Evolutionary conservation across 179 eudicot genomes (phyloP).

Genomic region (Carnegiea gigantea): DNA sequence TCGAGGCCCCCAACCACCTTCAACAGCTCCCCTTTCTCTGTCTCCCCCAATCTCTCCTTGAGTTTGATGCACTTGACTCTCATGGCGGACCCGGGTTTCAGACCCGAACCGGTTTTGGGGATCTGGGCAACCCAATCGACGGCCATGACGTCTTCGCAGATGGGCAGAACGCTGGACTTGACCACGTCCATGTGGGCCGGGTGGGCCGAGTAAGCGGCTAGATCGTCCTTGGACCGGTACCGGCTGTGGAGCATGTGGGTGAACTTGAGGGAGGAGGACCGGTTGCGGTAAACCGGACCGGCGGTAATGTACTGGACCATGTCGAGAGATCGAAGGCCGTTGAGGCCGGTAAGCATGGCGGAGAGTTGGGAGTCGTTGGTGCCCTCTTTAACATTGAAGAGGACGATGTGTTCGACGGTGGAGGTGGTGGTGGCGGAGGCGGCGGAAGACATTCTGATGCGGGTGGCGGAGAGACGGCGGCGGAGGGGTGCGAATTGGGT

Average conservation of each 20-base stretch:
- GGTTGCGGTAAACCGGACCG: slow-evolving; percentile 47
- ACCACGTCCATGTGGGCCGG: slow-evolving; percentile 62
- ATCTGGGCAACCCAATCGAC: slow-evolving; percentile 62
- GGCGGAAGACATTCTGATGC: slow-evolving; percentile 23
- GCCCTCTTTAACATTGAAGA: slow-evolving; percentile 60
- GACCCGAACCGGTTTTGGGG: slow-evolving; percentile 25
- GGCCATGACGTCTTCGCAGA: slow-evolving; percentile 73
- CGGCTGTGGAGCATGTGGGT: slow-evolving; percentile 80
- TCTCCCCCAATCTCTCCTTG: slow-evolving; percentile 63
- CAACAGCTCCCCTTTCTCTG: slow-evolving; percentile 44
- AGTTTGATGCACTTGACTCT: slow-evolving; percentile 60
- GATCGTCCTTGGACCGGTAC: slow-evolving; percentile 55
- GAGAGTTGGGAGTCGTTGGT: slow-evolving; percentile 43
- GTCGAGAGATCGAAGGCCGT: slow-evolving; percentile 48
- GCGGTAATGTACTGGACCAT: slow-evolving; percentile 54
- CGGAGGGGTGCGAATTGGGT: slow-evolving; percentile 21
- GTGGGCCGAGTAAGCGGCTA: slow-evolving; percentile 54
- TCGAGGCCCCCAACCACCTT: slow-evolving; percentile 54
- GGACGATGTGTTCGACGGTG: slow-evolving; percentile 74
- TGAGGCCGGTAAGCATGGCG: slow-evolving; percentile 59
- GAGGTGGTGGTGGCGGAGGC: slow-evolving; percentile 20
- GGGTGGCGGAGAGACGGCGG: slow-evolving; percentile 28
- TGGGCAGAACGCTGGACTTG: slow-evolving; percentile 43
- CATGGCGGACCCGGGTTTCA: slow-evolving; percentile 58
- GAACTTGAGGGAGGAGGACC: slow-evolving; percentile 49